These are phyloP conservation scores for Dictyostelium citrinum DNA, from an alignment of 78 protist genomes.

Conservation along the genomic window DNA sequence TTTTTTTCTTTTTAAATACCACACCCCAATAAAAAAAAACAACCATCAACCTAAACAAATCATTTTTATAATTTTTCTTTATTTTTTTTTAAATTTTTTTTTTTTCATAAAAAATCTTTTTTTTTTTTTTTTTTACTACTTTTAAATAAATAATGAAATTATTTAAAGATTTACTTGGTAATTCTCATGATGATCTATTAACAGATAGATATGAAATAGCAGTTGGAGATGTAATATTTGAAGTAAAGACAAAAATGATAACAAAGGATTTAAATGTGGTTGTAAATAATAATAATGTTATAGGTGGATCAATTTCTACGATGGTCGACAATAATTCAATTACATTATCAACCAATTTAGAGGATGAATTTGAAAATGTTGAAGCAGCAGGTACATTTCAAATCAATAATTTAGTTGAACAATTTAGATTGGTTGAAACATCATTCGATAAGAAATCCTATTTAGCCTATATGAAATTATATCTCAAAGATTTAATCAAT, in stretches of 20 bases:
- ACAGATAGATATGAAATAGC: slow-evolving; percentile 68
- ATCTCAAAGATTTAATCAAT: slow-evolving; percentile 71
- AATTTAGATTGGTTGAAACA: slow-evolving; percentile 41
- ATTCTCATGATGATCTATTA: slow-evolving; percentile 64
- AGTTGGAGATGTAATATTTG: slow-evolving; percentile 67
- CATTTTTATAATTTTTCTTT: too few species aligned
- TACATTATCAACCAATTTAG: slow-evolving; percentile 76
- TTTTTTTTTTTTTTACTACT: too few species aligned
- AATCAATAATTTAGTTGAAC: slow-evolving; percentile 76
- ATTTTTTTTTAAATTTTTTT: too few species aligned
- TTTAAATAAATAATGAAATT: not conserved
- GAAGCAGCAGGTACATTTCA: slow-evolving; percentile 7
- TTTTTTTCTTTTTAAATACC: too few species aligned
- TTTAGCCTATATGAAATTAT: slow-evolving; percentile 84
- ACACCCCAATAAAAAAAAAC: too few species aligned
- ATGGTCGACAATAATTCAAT: slow-evolving; percentile 69
- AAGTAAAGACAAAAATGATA: slow-evolving; percentile 75
- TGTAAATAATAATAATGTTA: slow-evolving; percentile 27
- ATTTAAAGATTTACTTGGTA: not conserved
- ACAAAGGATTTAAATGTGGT: slow-evolving; percentile 30
- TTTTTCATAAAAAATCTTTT: too few species aligned
- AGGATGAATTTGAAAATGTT: slow-evolving; percentile 55
- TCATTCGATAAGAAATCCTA: slow-evolving; percentile 84
- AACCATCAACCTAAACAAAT: too few species aligned
- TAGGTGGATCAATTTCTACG: slow-evolving; percentile 25